Conservation (phyloP, 192 early-diverging fungal species). For the Coemansia sp. region DNA sequence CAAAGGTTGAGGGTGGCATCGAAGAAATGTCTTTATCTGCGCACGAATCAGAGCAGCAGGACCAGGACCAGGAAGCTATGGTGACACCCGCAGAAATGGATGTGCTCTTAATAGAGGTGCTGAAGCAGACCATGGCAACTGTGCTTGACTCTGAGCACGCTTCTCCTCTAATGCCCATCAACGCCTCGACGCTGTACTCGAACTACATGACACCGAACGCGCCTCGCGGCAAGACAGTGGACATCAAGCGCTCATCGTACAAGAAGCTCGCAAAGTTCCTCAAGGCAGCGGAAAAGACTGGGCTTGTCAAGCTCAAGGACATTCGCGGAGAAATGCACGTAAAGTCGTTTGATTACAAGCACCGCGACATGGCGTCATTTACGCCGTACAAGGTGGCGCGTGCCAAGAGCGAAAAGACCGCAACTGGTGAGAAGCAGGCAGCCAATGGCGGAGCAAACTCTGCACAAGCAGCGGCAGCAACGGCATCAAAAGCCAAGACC, state of each 20-base stretch:
- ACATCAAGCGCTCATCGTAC: slow-evolving; percentile 80
- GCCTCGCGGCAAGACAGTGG: slow-evolving; percentile 61
- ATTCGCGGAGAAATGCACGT: slow-evolving; percentile 48
- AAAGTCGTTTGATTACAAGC: slow-evolving; percentile 40
- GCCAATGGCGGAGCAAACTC: neutral
- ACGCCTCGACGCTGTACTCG: slow-evolving; percentile 73
- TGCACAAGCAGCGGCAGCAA: neutral
- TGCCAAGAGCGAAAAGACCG: slow-evolving; percentile 2
- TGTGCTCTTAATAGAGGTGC: slow-evolving; percentile 63
- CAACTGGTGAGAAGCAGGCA: neutral
- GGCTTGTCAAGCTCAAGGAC: slow-evolving; percentile 81
- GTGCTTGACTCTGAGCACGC: slow-evolving; percentile 61
- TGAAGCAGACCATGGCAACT: slow-evolving; percentile 70
- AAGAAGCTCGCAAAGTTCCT: slow-evolving; percentile 90
- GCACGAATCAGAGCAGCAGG: neutral
- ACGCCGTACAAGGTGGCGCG: slow-evolving; percentile 26
- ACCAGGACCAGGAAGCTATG: neutral
- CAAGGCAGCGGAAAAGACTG: slow-evolving; percentile 84
- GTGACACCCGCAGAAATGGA: slow-evolving; percentile 66
- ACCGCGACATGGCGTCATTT: slow-evolving; percentile 32
- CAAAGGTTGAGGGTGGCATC: neutral
- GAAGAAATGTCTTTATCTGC: neutral
- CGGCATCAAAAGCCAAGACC: neutral
- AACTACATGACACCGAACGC: slow-evolving; percentile 71
- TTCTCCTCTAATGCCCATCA: slow-evolving; percentile 67